Conservation (phyloP, 208 protist species). For the Acanthamoeba lenticulata region DNA sequence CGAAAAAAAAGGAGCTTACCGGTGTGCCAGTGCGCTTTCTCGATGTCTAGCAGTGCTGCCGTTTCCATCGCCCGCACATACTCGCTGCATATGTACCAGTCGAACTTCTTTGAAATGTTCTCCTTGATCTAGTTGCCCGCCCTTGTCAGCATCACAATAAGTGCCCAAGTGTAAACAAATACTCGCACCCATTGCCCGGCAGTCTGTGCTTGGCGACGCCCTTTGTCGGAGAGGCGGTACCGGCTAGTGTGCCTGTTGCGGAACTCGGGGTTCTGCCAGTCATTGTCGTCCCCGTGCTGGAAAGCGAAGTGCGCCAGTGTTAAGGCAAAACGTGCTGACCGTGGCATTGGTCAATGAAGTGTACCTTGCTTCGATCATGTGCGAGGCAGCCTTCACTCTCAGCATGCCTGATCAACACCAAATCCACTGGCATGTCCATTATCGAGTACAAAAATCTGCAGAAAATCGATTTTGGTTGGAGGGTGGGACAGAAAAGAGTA, state of each 20-base stretch:
- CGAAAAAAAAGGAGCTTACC: not conserved
- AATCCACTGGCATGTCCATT: conserved; percentile 66
- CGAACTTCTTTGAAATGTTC: conserved; percentile 62
- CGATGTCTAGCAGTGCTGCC: conserved; percentile 43
- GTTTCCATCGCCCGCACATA: conserved; percentile 74
- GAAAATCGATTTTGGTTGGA: not conserved
- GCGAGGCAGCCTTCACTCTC: conserved; percentile 69
- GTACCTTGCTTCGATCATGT: conserved; percentile 62
- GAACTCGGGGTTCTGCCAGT: conserved; percentile 21
- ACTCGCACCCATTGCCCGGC: conserved; percentile 59
- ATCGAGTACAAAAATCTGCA: too few relatives aligned
- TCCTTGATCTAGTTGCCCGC: conserved; percentile 50
- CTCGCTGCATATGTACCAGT: conserved; percentile 68
- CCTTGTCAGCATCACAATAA: not conserved
- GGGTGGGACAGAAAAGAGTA: too few relatives aligned
- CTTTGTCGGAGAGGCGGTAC: conserved; percentile 66
- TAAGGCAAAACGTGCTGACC: too few relatives aligned
- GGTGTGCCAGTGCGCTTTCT: conserved; percentile 38
- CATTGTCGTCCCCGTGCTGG: not conserved
- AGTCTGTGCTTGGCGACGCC: conserved; percentile 12
- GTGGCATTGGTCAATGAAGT: too few relatives aligned
- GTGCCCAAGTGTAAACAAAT: not conserved
- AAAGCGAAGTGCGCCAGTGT: not conserved
- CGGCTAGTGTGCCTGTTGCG: not conserved
- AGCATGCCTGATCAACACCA: conserved; percentile 67